These are phyloP conservation scores for Akanthomyces lecanii DNA, from an alignment of 2,329 filamentous ascomycete species.

Conservation along the genomic window DNA sequence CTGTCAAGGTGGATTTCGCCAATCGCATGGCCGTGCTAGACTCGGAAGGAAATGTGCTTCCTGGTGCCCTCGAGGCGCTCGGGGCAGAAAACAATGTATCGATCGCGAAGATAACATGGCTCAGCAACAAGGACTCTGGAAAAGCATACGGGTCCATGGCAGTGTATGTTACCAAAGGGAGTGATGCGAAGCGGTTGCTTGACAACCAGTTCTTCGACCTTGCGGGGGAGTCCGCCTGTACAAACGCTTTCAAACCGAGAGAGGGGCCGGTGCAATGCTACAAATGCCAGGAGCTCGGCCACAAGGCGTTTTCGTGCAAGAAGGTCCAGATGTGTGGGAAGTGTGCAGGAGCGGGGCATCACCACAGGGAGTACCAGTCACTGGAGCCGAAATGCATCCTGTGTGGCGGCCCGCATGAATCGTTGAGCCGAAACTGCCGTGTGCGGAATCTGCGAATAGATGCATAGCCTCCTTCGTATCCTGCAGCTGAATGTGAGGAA, in stretches of 20 bases:
- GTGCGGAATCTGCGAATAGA: constrained; percentile 20
- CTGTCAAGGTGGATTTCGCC: constrained; percentile 25
- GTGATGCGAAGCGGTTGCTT: not conserved
- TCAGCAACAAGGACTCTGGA: constrained; percentile 22
- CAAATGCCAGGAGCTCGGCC: constrained; percentile 28
- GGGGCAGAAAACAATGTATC: constrained; percentile 24
- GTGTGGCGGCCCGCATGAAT: constrained; percentile 21
- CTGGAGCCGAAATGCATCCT: constrained; percentile 20
- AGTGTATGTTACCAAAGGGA: constrained; percentile 10
- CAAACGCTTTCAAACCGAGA: constrained; percentile 19
- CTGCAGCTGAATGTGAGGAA: constrained; percentile 21
- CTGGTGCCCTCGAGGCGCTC: constrained; percentile 20
- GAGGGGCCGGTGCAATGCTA: constrained; percentile 24
- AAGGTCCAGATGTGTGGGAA: constrained; percentile 22
- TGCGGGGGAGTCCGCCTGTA: not conserved
- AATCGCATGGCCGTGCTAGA: constrained; percentile 23
- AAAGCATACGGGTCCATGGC: constrained; percentile 28
- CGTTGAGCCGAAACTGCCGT: constrained; percentile 23
- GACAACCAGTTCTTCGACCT: not conserved
- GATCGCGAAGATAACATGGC: constrained; percentile 25
- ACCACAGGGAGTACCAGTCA: constrained; percentile 20
- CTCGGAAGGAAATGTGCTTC: constrained; percentile 19
- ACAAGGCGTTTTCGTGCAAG: constrained; percentile 27
- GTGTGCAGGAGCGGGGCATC: constrained; percentile 21
- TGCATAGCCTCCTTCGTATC: constrained; percentile 20